Evolutionary conservation across 208 protist genomes (phyloP).

Genomic region (Balamuthia mandrillaris): DNA sequence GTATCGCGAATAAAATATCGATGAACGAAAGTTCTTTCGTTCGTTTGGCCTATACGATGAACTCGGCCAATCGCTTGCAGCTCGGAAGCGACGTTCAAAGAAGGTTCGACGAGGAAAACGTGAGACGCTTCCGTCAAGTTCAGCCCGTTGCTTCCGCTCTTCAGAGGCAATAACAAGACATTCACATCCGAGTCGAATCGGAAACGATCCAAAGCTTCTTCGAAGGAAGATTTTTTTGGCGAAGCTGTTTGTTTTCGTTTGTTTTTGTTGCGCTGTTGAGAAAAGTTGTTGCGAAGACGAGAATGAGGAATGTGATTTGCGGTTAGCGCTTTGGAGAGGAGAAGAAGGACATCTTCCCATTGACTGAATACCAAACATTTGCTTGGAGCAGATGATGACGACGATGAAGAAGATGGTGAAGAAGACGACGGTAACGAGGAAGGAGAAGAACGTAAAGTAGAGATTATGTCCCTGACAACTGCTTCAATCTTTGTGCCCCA

Average conservation of each 20-base stretch:
- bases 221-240: too few species aligned
- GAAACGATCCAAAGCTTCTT: too few species aligned
- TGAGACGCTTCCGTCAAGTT: slow-evolving; percentile 61
- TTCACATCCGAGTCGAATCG: not conserved
- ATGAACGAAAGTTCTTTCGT: slow-evolving; percentile 42
- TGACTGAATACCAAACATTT: slow-evolving; percentile 48
- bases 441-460: too few species aligned
- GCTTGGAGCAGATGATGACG: too few species aligned
- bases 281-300: not conserved
- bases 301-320: slow-evolving; percentile 35
- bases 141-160: slow-evolving; percentile 55
- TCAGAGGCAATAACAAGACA: slow-evolving; percentile 44
- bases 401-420: too few species aligned
- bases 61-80: slow-evolving; percentile 52
- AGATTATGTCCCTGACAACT: slow-evolving; percentile 22
- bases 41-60: slow-evolving; percentile 54
- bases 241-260: slow-evolving; percentile 47
- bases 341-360: slow-evolving; percentile 21
- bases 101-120: slow-evolving; percentile 55
- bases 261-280: slow-evolving; percentile 35
- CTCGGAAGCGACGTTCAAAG: slow-evolving; percentile 43
- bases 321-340: not conserved
- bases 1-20: slow-evolving; percentile 58
- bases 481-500: slow-evolving; percentile 60
- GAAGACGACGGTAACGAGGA: too few species aligned